Evolutionary conservation across 192 early-diverging fungal genomes (phyloP).

Genomic region (Coemansia sp.): DNA sequence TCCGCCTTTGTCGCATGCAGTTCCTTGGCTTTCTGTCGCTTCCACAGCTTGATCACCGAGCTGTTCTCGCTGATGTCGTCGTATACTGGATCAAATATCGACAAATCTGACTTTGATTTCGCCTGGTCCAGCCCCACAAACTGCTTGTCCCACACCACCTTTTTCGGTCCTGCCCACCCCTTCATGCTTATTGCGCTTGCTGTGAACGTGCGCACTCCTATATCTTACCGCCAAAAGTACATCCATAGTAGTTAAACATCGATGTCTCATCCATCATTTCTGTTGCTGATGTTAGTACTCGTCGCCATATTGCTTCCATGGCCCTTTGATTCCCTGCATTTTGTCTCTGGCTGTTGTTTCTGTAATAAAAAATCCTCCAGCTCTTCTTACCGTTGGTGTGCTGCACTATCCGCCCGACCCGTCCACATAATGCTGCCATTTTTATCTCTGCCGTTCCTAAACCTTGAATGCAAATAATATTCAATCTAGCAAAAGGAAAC

Average conservation of each 20-base stretch:
- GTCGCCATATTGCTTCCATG: neutral
- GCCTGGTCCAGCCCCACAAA: slow-evolving; percentile 1
- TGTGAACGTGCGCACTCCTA: slow-evolving; percentile 13
- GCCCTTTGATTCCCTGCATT: neutral
- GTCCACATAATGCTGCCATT: neutral
- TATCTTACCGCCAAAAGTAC: too few species aligned
- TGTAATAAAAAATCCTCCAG: neutral
- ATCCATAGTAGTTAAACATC: neutral
- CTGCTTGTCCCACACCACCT: neutral
- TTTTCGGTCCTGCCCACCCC: neutral
- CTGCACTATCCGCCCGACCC: neutral
- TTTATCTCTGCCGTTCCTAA: neutral
- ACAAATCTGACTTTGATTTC: slow-evolving; percentile 26
- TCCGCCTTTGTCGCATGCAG: slow-evolving; percentile 13
- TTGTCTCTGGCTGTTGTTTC: neutral
- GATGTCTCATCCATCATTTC: too few species aligned
- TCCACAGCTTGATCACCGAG: slow-evolving; percentile 51
- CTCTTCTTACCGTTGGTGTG: neutral
- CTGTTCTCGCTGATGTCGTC: slow-evolving; percentile 45
- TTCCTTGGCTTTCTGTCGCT: slow-evolving; percentile 43
- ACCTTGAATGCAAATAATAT: neutral
- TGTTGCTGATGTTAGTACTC: neutral
- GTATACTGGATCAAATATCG: slow-evolving; percentile 40
- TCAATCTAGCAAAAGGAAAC: neutral
- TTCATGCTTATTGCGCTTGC: neutral